These are phyloP conservation scores for Yamadazyma pseudoaaseri DNA, from an alignment of 1,139 yeast genomes.

Conservation along the genomic window DNA sequence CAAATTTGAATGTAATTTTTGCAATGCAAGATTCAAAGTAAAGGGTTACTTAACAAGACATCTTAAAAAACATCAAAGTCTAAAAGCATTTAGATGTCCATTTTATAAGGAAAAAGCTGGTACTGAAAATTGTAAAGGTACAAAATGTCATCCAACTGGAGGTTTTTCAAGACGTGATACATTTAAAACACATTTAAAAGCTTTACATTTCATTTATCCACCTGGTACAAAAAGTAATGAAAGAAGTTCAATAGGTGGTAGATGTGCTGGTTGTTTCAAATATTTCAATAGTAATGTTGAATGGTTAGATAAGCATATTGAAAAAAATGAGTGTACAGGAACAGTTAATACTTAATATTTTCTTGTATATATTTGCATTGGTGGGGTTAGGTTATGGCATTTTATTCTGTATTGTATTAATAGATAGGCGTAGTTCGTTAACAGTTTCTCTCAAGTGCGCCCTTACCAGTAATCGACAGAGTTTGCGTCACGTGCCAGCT, in stretches of 20 bases:
- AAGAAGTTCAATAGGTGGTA: constrained; percentile 43
- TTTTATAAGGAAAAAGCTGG: constrained; percentile 36
- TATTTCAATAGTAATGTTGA: constrained; percentile 45
- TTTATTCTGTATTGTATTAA: constrained; percentile 2
- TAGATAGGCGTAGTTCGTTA: too few relatives aligned
- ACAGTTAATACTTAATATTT: constrained; percentile 20
- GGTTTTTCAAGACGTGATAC: constrained; percentile 61
- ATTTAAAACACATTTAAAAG: constrained; percentile 56
- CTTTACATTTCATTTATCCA: constrained; percentile 58
- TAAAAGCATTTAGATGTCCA: constrained; percentile 56
- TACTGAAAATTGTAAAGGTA: constrained; percentile 21
- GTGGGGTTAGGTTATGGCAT: constrained; percentile 1
- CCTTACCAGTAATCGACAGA: too few relatives aligned
- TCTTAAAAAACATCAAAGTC: constrained; percentile 48
- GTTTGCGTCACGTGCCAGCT: too few relatives aligned
- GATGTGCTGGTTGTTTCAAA: constrained; percentile 59
- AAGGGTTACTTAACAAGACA: constrained; percentile 58
- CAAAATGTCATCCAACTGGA: constrained; percentile 59
- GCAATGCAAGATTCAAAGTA: constrained; percentile 51
- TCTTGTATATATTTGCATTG: background rate
- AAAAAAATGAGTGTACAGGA: constrained; percentile 44
- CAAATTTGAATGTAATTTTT: constrained; percentile 36
- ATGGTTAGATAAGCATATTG: constrained; percentile 54
- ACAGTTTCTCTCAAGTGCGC: too few relatives aligned
- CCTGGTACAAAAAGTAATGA: constrained; percentile 53